These are phyloP conservation scores for Paecilomyces sp. DNA, from an alignment of 2,329 filamentous ascomycete genomes.

Conservation along the genomic window DNA sequence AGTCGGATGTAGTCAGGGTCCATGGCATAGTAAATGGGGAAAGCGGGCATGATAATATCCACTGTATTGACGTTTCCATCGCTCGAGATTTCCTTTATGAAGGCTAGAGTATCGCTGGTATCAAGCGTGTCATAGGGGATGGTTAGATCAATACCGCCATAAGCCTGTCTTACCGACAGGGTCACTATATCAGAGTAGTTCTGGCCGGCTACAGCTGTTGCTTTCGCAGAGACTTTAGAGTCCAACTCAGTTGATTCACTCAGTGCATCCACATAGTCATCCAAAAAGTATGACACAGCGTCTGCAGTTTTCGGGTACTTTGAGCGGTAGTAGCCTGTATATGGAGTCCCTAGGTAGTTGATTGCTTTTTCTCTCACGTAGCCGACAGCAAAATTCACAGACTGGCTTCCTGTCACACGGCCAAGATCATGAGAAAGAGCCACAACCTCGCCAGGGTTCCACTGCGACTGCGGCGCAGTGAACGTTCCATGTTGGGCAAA, in stretches of 20 bases:
- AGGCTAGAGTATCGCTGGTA: conserved; percentile 25
- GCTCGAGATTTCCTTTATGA: conserved; percentile 39
- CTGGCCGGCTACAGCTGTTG: conserved; percentile 23
- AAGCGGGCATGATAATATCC: conserved; percentile 37
- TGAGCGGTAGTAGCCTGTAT: conserved; percentile 35
- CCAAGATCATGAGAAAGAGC: conserved; percentile 36
- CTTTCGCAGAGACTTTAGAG: conserved; percentile 17
- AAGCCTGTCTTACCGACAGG: conserved; percentile 35
- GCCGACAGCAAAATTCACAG: conserved; percentile 36
- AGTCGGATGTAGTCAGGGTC: conserved; percentile 37
- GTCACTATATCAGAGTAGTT: conserved; percentile 38
- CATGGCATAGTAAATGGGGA: conserved; percentile 37
- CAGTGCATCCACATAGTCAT: conserved; percentile 32
- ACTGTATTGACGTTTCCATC: conserved; percentile 39
- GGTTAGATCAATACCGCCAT: conserved; percentile 33
- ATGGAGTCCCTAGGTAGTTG: conserved; percentile 33
- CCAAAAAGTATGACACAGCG: conserved; percentile 32
- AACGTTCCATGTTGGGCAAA: conserved; percentile 27
- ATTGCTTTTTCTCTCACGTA: conserved; percentile 34
- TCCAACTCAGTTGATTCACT: conserved; percentile 28
- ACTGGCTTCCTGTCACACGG: conserved; percentile 14
- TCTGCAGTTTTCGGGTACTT: conserved; percentile 23
- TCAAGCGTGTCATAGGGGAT: conserved; percentile 27
- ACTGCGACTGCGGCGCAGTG: conserved; percentile 13
- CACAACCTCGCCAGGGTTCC: conserved; percentile 22